Conservation (phyloP, 2,329 filamentous ascomycete genomes). For the Xylaria sp. region DNA sequence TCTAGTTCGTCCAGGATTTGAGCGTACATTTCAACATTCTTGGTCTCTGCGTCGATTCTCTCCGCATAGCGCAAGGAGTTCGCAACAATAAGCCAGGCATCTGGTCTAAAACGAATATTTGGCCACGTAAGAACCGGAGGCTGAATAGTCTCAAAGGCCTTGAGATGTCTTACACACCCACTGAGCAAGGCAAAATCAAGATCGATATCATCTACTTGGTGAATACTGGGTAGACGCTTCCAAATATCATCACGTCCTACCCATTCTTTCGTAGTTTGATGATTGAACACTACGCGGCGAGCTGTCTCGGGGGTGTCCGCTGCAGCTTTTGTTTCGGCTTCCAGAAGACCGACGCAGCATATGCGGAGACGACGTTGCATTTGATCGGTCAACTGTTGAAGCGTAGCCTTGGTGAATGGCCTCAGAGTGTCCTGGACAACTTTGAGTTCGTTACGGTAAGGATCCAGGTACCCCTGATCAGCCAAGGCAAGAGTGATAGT, state of each 20-base stretch:
- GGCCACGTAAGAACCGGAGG: slow-evolving; percentile 48
- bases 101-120: slow-evolving; percentile 47
- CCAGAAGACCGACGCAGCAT: slow-evolving; percentile 46
- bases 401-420: slow-evolving; percentile 36
- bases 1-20: slow-evolving; percentile 48
- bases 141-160: slow-evolving; percentile 43
- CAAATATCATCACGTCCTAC: slow-evolving; percentile 47
- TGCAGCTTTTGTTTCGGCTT: slow-evolving; percentile 41
- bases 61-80: slow-evolving; percentile 48
- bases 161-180: slow-evolving; percentile 47
- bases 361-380: slow-evolving; percentile 44
- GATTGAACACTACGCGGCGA: slow-evolving; percentile 48
- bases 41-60: slow-evolving; percentile 42
- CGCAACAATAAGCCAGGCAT: slow-evolving; percentile 48
- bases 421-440: slow-evolving; percentile 38
- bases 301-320: slow-evolving; percentile 39
- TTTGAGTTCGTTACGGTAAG: slow-evolving; percentile 41
- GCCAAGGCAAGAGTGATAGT: slow-evolving; percentile 47
- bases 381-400: slow-evolving; percentile 42
- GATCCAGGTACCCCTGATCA: slow-evolving; percentile 45
- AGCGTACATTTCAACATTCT: slow-evolving; percentile 42
- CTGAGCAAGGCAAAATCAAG: slow-evolving; percentile 46
- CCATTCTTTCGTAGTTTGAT: slow-evolving; percentile 50
- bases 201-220: slow-evolving; percentile 39
- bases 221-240: slow-evolving; percentile 41